A percentile compares a stretch with the other conserved stretches of the same genome.
phyloP scores from a whole-genome alignment of 2,329 filamentous ascomycete genomes.

The Diplodia corticola region DNA sequence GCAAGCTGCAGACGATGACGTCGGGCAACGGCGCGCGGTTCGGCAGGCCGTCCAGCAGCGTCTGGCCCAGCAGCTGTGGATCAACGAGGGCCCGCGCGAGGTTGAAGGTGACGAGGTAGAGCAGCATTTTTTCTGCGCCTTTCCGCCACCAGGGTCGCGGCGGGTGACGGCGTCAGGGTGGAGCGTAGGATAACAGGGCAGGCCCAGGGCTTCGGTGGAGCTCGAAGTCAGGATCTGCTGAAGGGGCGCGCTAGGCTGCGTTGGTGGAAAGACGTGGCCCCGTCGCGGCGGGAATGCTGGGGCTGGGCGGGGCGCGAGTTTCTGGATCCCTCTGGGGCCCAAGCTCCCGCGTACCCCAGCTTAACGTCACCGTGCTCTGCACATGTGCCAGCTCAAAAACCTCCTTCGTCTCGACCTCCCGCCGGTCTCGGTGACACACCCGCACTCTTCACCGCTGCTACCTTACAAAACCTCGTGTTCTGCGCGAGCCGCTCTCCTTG shows the following conservation, averaged over 20 bases:
- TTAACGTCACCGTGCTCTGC: conserved; percentile 10
- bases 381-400: conserved; percentile 19
- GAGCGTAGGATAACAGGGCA: conserved; percentile 28
- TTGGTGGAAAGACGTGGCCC: conserved; percentile 1
- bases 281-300: neutral
- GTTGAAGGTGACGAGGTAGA: conserved; percentile 88
- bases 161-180: conserved; percentile 53
- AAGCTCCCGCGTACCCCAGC: conserved; percentile 9
- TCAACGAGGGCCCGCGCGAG: conserved; percentile 74
- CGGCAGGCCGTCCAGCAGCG: conserved; percentile 39
- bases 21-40: conserved; percentile 58
- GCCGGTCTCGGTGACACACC: conserved; percentile 14
- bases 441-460: conserved; percentile 3
- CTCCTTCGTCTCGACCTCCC: neutral
- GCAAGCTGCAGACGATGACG: conserved; percentile 68
- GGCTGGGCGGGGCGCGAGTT: neutral
- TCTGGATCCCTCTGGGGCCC: neutral
- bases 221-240: conserved; percentile 4
- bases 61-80: conserved; percentile 62
- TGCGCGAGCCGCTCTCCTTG: neutral
- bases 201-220: conserved; percentile 11
- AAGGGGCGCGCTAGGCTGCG: neutral
- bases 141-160: neutral
- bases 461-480: neutral
- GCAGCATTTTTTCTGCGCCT: neutral